These are phyloP conservation scores for Termitomyces heimii DNA, from an alignment of 768 basidiomycete genomes.

Conservation along the genomic window DNA sequence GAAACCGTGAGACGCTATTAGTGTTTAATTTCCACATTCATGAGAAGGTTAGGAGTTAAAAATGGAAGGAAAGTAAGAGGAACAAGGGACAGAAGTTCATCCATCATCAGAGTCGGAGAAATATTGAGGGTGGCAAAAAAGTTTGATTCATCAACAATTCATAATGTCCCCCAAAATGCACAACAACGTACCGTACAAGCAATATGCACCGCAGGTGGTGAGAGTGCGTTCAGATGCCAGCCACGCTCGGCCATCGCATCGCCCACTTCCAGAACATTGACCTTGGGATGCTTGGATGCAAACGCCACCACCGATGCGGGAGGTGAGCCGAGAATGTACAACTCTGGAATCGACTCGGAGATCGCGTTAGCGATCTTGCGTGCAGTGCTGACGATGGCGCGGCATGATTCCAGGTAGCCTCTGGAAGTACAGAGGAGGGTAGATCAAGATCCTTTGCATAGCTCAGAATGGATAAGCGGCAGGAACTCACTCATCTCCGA, in stretches of 20 bases:
- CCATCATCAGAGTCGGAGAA: background rate
- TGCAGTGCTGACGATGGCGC: conserved; percentile 70
- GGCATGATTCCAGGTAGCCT: conserved; percentile 86
- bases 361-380: conserved; percentile 67
- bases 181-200: conserved; percentile 74
- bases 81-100: too few species aligned
- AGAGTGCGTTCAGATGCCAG: conserved; percentile 89
- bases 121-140: background rate
- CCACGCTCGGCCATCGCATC: conserved; percentile 82
- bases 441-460: background rate
- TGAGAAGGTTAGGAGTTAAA: background rate
- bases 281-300: conserved; percentile 49
- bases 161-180: background rate
- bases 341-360: conserved; percentile 63
- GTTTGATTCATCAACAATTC: conserved; percentile 1
- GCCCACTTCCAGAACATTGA: conserved; percentile 85
- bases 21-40: background rate
- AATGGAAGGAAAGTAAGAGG: background rate
- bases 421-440: conserved; percentile 28
- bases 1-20: conserved; percentile 75
- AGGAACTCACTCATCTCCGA: conserved; percentile 73
- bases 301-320: conserved; percentile 91
- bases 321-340: conserved; percentile 87
- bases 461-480: background rate
- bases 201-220: conserved; percentile 84